These are phyloP conservation scores for Xanthoparmelia taractica DNA, from an alignment of 495 filamentous ascomycete species.

Conservation along the genomic window DNA sequence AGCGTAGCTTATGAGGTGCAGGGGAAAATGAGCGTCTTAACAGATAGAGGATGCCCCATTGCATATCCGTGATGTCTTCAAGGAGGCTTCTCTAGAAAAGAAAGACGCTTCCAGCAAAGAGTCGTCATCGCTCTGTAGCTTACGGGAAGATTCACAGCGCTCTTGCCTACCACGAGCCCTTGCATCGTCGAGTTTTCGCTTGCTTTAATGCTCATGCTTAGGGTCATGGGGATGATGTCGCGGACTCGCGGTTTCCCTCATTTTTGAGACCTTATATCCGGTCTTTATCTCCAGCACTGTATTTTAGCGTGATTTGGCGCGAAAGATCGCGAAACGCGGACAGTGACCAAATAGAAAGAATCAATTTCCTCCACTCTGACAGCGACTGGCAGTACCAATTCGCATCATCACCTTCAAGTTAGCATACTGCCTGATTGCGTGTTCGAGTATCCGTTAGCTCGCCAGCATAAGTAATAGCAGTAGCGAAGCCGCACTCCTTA, in stretches of 20 bases:
- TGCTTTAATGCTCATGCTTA: not conserved
- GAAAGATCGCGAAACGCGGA: conserved; percentile 7
- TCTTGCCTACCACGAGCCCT: not conserved
- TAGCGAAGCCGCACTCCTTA: not conserved
- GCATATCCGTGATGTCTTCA: not conserved
- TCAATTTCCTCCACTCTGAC: not conserved
- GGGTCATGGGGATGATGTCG: too few species aligned
- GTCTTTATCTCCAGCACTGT: not conserved
- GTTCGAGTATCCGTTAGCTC: not conserved
- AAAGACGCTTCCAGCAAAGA: too few species aligned
- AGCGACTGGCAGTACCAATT: not conserved
- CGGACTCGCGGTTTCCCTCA: too few species aligned
- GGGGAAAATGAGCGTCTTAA: not conserved
- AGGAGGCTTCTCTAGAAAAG: not conserved
- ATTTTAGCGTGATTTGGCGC: conserved; percentile 16
- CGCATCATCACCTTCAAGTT: not conserved
- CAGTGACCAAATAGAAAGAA: not conserved
- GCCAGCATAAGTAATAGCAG: not conserved
- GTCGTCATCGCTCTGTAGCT: not conserved
- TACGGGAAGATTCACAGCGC: too few species aligned
- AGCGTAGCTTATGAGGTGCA: not conserved
- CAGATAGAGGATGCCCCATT: not conserved
- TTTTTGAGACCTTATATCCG: not conserved
- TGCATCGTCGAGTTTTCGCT: not conserved
- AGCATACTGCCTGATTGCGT: not conserved